Evolutionary conservation across 768 basidiomycete species (phyloP).

Genomic region (Clathrus columnatus): DNA sequence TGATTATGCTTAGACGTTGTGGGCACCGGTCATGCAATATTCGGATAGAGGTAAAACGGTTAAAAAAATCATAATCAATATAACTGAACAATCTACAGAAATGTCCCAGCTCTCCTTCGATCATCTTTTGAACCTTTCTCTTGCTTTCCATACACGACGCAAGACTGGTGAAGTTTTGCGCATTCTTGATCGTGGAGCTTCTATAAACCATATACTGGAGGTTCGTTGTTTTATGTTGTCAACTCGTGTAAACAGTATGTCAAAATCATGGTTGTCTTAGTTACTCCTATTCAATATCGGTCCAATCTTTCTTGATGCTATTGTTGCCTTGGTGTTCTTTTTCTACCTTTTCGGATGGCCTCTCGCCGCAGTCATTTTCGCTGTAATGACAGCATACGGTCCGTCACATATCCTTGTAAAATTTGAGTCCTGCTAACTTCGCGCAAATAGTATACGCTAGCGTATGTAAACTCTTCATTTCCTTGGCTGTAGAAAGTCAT

Average conservation of each 20-base stretch:
- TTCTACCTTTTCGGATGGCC: constrained; percentile 54
- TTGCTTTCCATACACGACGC: constrained; percentile 71
- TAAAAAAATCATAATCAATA: background rate
- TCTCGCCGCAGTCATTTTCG: constrained; percentile 55
- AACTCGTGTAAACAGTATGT: background rate
- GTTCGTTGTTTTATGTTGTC: constrained; percentile 19
- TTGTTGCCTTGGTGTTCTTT: constrained; percentile 63
- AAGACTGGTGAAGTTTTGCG: constrained; percentile 83
- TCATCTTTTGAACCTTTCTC: constrained; percentile 78
- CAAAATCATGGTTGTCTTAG: constrained; percentile 32
- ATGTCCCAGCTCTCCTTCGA: constrained; percentile 84
- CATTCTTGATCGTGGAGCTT: constrained; percentile 75
- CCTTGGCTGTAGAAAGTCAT: constrained; percentile 1
- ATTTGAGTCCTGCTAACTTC: background rate
- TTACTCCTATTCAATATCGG: constrained; percentile 75
- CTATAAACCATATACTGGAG: constrained; percentile 77
- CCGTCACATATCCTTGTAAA: background rate
- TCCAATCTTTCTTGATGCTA: constrained; percentile 76
- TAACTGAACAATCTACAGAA: constrained; percentile 31
- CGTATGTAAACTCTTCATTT: constrained; percentile 17
- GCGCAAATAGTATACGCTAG: constrained; percentile 27
- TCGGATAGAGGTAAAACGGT: constrained; percentile 63
- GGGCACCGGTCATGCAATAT: constrained; percentile 86
- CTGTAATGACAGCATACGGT: constrained; percentile 67
- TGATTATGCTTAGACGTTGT: constrained; percentile 42